Evolutionary conservation across 495 filamentous ascomycete species (phyloP), one percentile per base, ranked within the genome.

Genomic region (Parathielavia appendiculata): DNA sequence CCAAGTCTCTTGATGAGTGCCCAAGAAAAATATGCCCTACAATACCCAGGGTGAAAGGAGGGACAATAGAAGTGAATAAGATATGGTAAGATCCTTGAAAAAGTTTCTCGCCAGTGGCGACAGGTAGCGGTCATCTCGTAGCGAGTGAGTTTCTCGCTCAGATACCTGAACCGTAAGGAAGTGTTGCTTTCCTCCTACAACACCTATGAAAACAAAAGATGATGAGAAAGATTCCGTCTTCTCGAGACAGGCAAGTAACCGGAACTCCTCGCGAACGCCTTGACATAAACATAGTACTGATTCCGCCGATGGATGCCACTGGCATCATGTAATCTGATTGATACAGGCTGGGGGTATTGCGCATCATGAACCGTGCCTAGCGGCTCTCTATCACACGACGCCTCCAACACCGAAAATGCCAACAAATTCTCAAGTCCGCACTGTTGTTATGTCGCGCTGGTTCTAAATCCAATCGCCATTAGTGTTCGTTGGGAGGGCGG

Each of bases 391-490:
- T 50, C 44, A 19, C 17, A 40, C 20, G 41, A 7, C 46, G 11
- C 23, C 44, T 57, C 9, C 44, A 66, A 68, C 63, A 65, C 66
- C 66, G 58, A 59, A 65, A 65, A 67, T 67, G 64, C 61, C 56
- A 56, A 20, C n/a, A 39, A 56, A 48, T 47, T 30, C 2, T 30
- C 38, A 13, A 26, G 30, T 6, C 45, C 51, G 39, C 53, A 56
- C 45, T 38, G 36, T 53, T 56, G 30, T 48, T 52, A 34, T 13
- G 45, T 22, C 14, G 19, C 22, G 36, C 17, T 11, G 8, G 23
- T 16, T 20, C 12, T 64, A 61, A 19, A 71, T 71, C 69, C 69
- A 71, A 17, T 63, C 65, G 22, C 53, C 44, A 57, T 67, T 71
- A 41, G 54, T 46, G 23, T 55, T 44, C 13, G 34, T 41, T 30